Percentiles rank a stretch among this genome's conserved stretches.
Conservation (phyloP, 345 rosid genomes). For the rapeseed (Brassica napus) region DNA sequence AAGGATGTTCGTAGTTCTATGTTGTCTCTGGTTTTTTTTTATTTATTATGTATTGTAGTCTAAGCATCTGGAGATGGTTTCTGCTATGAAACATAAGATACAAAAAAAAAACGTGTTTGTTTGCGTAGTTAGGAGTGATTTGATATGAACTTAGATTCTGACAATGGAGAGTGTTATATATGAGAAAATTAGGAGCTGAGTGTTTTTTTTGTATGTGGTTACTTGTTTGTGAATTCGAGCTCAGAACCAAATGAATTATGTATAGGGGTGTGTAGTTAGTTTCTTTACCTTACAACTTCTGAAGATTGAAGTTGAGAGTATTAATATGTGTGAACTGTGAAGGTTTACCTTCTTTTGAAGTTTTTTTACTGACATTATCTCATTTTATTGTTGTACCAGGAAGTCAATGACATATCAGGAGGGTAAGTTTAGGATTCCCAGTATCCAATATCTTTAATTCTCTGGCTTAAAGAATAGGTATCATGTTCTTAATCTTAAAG, state of each 20-base stretch:
- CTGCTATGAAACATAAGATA: background rate
- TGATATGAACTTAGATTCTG: background rate
- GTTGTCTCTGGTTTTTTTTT: background rate
- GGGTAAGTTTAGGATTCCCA: constrained; percentile 51
- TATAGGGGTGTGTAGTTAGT: background rate
- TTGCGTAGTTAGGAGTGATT: constrained; percentile 8
- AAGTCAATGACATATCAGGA: constrained; percentile 92
- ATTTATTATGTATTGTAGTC: background rate
- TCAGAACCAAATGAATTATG: background rate
- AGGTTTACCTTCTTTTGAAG: background rate
- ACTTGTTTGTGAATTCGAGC: background rate
- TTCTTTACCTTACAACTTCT: background rate
- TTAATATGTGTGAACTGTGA: background rate
- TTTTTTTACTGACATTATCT: background rate
- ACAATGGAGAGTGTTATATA: background rate
- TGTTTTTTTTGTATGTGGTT: background rate
- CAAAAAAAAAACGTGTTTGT: background rate
- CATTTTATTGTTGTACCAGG: constrained; percentile 48
- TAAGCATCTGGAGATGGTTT: background rate
- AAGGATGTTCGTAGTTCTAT: background rate
- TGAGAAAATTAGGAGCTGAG: background rate
- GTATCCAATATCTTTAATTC: background rate
- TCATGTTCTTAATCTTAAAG: background rate
- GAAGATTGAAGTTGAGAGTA: background rate
- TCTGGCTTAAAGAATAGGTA: background rate